A percentile compares a stretch with the other conserved stretches of the same genome.
These are phyloP conservation scores for Paradendryphiella salina DNA, from an alignment of 2,329 filamentous ascomycete species.

Conservation along the genomic window DNA sequence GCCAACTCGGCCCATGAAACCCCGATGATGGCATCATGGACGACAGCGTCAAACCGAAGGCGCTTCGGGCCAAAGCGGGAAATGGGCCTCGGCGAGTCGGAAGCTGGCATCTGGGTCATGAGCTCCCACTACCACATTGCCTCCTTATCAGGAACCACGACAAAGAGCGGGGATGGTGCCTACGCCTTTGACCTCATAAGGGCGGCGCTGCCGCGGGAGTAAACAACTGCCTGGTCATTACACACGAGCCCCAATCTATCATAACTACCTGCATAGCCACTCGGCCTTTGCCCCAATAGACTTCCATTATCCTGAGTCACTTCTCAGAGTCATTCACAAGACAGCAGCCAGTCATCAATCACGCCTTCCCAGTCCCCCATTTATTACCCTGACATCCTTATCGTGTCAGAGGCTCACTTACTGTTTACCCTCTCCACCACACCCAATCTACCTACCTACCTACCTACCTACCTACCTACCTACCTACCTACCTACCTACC, in stretches of 20 bases:
- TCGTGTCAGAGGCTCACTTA: slow-evolving; percentile 11
- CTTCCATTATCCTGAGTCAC: slow-evolving; percentile 39
- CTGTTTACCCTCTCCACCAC: slow-evolving; percentile 14
- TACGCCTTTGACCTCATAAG: slow-evolving; percentile 36
- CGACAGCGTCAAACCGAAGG: slow-evolving; percentile 32
- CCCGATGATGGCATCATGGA: slow-evolving; percentile 39
- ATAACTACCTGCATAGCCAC: slow-evolving; percentile 37
- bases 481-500: slow-evolving; percentile 5
- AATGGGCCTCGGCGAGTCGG: slow-evolving; percentile 40
- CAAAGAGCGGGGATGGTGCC: slow-evolving; percentile 29
- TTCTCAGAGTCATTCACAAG: slow-evolving; percentile 40
- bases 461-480: too few species aligned
- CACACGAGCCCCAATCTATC: slow-evolving; percentile 23
- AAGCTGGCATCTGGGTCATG: slow-evolving; percentile 22
- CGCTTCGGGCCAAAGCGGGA: slow-evolving; percentile 27
- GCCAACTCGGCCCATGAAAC: slow-evolving; percentile 39
- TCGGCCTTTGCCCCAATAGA: slow-evolving; percentile 23
- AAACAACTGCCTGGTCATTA: slow-evolving; percentile 24
- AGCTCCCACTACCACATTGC: slow-evolving; percentile 30
- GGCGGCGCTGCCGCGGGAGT: slow-evolving; percentile 20
- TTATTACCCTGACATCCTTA: slow-evolving; percentile 30
- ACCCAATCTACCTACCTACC: slow-evolving; percentile 24
- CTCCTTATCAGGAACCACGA: slow-evolving; percentile 35
- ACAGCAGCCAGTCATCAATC: slow-evolving; percentile 39
- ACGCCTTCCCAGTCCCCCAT: slow-evolving; percentile 29